A percentile compares a stretch with the other conserved stretches of the same genome.
Evolutionary conservation across 2,329 filamentous ascomycete species (phyloP).

Genomic region (Phaeosphaeriaceae sp.): DNA sequence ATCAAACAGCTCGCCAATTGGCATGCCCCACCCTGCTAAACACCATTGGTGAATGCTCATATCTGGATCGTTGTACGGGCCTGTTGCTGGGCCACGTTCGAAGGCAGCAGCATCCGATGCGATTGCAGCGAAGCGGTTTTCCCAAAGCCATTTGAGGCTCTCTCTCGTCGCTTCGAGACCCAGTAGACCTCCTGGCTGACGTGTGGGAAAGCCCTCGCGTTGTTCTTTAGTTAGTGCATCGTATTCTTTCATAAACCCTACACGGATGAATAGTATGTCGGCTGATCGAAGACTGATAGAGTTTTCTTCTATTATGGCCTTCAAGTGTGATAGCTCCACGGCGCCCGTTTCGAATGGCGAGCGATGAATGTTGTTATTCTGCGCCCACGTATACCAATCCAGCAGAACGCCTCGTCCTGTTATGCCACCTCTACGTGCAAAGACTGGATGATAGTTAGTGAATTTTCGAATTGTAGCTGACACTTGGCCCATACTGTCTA

Average conservation of each 20-base stretch:
- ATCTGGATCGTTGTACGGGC: conserved; percentile 15
- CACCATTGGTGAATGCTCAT: conserved; percentile 19
- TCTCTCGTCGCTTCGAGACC: not conserved
- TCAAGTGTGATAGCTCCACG: not conserved
- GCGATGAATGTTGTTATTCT: not conserved
- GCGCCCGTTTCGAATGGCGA: not conserved
- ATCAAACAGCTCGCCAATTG: conserved; percentile 38
- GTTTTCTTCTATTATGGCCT: not conserved
- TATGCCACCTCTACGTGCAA: not conserved
- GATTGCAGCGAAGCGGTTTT: conserved; percentile 51
- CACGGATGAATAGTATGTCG: not conserved
- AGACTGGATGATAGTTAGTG: not conserved
- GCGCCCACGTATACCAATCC: not conserved
- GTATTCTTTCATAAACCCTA: not conserved
- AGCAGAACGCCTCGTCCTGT: not conserved
- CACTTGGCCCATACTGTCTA: not conserved
- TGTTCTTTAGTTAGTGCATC: not conserved
- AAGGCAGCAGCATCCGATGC: conserved; percentile 39
- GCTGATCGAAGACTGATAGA: not conserved
- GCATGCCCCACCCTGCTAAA: conserved; percentile 20
- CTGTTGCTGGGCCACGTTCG: conserved; percentile 42
- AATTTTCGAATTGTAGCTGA: not conserved
- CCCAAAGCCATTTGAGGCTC: not conserved
- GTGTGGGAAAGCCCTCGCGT: not conserved
- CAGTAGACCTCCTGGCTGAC: not conserved